A percentile compares a stretch with the other conserved stretches of the same genome.
phyloP scores from a whole-genome alignment of 2,329 filamentous ascomycete species.

The Beauveria caledonica region DNA sequence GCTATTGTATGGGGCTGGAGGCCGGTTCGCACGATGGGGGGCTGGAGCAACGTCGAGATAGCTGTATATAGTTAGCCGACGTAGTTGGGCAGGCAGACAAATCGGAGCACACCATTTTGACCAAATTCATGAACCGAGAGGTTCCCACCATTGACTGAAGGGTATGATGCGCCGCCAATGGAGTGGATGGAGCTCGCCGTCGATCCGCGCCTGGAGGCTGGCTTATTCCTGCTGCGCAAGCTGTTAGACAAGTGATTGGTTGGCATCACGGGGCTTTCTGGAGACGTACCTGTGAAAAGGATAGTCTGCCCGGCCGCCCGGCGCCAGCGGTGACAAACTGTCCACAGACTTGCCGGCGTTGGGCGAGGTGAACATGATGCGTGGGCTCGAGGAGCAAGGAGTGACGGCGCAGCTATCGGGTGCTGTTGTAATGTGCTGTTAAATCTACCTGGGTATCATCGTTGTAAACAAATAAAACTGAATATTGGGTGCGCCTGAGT shows the following conservation, averaged over 20 bases:
- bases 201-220: conserved; percentile 61
- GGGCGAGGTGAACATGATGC: conserved; percentile 50
- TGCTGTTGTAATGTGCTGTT: conserved; percentile 18
- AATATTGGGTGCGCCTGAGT: neutral
- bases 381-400: neutral
- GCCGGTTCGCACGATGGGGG: conserved; percentile 82
- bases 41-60: conserved; percentile 88
- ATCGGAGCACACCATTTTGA: conserved; percentile 60
- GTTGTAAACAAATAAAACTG: conserved; percentile 20
- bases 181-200: conserved; percentile 83
- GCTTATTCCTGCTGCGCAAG: conserved; percentile 11
- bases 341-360: conserved; percentile 58
- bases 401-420: conserved; percentile 11
- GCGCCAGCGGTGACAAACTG: conserved; percentile 49
- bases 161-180: conserved; percentile 75
- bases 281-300: conserved; percentile 48
- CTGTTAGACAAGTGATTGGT: neutral
- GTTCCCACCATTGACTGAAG: conserved; percentile 47
- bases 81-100: neutral
- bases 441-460: conserved; percentile 42
- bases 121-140: conserved; percentile 60
- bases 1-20: conserved; percentile 70
- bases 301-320: conserved; percentile 44
- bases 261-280: neutral
- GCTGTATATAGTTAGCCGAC: conserved; percentile 38